phyloP scores from a whole-genome alignment of 768 basidiomycete genomes.

The Russula virescens region DNA sequence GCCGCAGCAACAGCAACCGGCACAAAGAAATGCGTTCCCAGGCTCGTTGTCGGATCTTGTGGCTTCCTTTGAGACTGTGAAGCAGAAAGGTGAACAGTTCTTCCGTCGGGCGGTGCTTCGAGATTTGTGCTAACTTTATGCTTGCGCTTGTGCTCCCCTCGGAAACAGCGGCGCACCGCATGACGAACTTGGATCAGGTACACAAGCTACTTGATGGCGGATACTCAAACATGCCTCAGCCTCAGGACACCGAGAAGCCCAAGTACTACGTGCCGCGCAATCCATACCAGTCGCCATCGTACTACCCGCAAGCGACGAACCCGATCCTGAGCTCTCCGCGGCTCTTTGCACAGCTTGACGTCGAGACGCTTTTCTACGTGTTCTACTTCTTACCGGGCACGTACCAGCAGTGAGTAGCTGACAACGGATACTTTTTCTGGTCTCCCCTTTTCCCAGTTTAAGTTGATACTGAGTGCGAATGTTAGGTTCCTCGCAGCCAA shows the following conservation, averaged over 20 bases:
- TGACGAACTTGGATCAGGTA: constrained; percentile 83
- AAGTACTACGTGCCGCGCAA: constrained; percentile 95
- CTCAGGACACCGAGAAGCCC: constrained; percentile 93
- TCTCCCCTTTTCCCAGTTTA: background rate
- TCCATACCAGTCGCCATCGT: constrained; percentile 84
- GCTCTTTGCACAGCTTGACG: constrained; percentile 86
- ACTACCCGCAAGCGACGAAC: constrained; percentile 89
- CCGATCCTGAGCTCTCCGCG: constrained; percentile 74
- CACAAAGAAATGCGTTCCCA: constrained; percentile 49
- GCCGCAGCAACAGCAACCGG: constrained; percentile 35
- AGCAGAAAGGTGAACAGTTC: constrained; percentile 77
- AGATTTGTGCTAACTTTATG: background rate
- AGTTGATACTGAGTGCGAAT: background rate
- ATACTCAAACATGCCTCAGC: constrained; percentile 82
- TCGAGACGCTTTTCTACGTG: constrained; percentile 97
- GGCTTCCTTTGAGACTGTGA: constrained; percentile 90
- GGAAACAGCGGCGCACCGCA: constrained; percentile 61
- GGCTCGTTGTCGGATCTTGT: constrained; percentile 89
- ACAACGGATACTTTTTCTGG: background rate
- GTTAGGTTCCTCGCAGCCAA: constrained; percentile 88
- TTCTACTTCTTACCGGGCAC: constrained; percentile 98
- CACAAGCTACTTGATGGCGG: constrained; percentile 94
- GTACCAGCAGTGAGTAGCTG: constrained; percentile 80
- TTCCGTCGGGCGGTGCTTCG: background rate
- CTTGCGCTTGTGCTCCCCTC: background rate